Base-by-base conservation (phyloP, 371 early-diverging fungal species). In the Cladochytrium tenue region DNA sequence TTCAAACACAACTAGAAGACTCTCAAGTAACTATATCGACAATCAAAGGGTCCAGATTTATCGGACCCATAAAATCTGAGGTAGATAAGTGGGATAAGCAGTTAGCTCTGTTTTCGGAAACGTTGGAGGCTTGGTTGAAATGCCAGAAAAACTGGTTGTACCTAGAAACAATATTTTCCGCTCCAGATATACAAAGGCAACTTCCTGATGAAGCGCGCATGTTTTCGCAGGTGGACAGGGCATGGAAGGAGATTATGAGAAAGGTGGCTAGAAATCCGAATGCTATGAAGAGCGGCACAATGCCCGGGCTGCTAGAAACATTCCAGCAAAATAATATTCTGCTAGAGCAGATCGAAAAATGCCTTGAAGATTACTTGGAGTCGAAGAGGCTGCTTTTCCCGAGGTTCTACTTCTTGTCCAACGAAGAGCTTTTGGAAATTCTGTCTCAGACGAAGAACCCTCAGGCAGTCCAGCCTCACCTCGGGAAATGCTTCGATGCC, bases 131-230 rank as follows among this genome's bases (percentile, higher is more conserved):
- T 0, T 82, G 82, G 82, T 34, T 84, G 13, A 79, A 64, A 2
- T 84, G 85, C 65, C 85, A 84, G 64, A 62, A 82, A 27, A 82
- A 78, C 64, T 84, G 85, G 85, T 64, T 81, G 2, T 84, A 84
- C 61, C 72, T 84, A 17, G 85, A 84, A 56, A 77, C 75, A 57
- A 84, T 84, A 64, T 84, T 84, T 56, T 81, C 81, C 2, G 85
- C 85, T 2, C 85, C 85, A 0, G 85, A 84, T 58, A 84, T 84
- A 57, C 85, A 84, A 63, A 67, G 85, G 5, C 85, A 84, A 63
- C 73, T 84, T 28, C 85, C 85, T 2, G 85, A 84, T 56, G 85
- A 84, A 69, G 82, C 85, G 3, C 61, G 81, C 26, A 84, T 84
- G 85, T 84, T 84, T 67, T 62, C 82, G 13, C 80, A 82, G 61